Percentiles rank a stretch among this genome's conserved stretches.
Conservation (phyloP, 306 rosid species). For the Purshia tridentata region DNA sequence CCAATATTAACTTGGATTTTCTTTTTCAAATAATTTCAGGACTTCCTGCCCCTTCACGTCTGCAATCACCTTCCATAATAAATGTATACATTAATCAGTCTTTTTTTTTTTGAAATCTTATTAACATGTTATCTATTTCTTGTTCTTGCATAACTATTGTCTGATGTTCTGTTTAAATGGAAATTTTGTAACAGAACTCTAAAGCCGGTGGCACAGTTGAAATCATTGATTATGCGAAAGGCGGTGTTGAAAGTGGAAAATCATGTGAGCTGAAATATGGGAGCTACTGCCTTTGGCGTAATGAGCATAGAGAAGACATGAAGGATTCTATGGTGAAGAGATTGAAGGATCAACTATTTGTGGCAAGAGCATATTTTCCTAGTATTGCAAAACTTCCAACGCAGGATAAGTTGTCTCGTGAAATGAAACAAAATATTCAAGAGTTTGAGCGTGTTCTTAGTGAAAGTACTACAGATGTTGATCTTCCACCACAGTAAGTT, state of each 20-base stretch:
- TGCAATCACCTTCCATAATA: slow-evolving; percentile 39
- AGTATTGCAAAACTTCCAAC: slow-evolving; percentile 82
- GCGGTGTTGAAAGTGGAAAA: slow-evolving; percentile 53
- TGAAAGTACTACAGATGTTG: slow-evolving; percentile 83
- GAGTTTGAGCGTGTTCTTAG: slow-evolving; percentile 90
- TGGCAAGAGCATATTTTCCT: slow-evolving; percentile 94
- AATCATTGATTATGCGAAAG: slow-evolving; percentile 33
- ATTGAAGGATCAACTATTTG: slow-evolving; percentile 92
- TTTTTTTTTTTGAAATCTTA: slow-evolving; percentile 13
- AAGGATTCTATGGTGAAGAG: slow-evolving; percentile 76
- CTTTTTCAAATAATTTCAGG: slow-evolving; percentile 43
- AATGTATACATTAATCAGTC: slow-evolving; percentile 50
- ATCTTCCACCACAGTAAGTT: slow-evolving; percentile 89
- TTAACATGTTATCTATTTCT: slow-evolving; percentile 16
- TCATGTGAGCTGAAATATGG: slow-evolving; percentile 83
- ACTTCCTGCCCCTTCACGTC: slow-evolving; percentile 36
- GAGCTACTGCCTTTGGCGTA: slow-evolving; percentile 88
- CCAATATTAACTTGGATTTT: slow-evolving; percentile 1
- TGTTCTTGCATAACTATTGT: neutral
- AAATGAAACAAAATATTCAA: slow-evolving; percentile 87
- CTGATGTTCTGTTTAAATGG: slow-evolving; percentile 29
- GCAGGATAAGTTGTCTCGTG: slow-evolving; percentile 72
- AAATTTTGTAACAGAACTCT: slow-evolving; percentile 55
- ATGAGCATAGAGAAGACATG: slow-evolving; percentile 74
- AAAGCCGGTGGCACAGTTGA: slow-evolving; percentile 32